phyloP scores from a whole-genome alignment of 768 basidiomycete species.

The Gloeopeniophorella convolvens region DNA sequence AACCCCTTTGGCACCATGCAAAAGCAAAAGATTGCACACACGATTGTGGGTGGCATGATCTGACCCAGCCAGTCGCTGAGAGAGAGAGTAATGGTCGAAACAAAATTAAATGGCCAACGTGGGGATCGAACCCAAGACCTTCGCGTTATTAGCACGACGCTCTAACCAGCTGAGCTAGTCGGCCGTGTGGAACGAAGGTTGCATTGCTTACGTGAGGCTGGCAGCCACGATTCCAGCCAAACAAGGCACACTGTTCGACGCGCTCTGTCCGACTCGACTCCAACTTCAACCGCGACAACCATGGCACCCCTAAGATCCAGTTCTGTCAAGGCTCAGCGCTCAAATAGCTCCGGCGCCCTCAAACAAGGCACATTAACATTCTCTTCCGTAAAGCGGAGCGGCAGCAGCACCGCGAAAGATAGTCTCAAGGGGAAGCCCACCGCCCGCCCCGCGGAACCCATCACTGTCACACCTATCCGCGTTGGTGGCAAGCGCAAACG shows the following conservation, averaged over 20 bases:
- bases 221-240: background rate
- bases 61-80: background rate
- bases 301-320: slow-evolving; percentile 17
- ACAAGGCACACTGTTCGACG: too few species aligned
- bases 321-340: background rate
- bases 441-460: background rate
- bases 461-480: slow-evolving; percentile 2
- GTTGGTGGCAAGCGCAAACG: slow-evolving; percentile 15
- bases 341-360: slow-evolving; percentile 4
- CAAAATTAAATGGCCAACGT: slow-evolving; percentile 21
- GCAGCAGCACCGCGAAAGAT: slow-evolving; percentile 11
- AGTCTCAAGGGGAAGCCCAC: slow-evolving; percentile 13
- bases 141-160: slow-evolving; percentile 73
- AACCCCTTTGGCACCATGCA: too few species aligned
- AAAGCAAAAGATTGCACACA: too few species aligned
- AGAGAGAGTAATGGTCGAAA: background rate
- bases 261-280: too few species aligned
- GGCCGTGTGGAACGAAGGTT: slow-evolving; percentile 34
- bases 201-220: background rate
- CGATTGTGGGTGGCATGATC: too few species aligned
- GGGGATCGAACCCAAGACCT: slow-evolving; percentile 29
- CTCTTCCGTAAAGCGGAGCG: slow-evolving; percentile 18
- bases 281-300: background rate
- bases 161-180: slow-evolving; percentile 94
- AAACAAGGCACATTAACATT: slow-evolving; percentile 19